Evolutionary conservation across 805 yeast genomes (phyloP), one percentile per base, ranked within the genome.

Genomic region (Teunomyces atbi): DNA sequence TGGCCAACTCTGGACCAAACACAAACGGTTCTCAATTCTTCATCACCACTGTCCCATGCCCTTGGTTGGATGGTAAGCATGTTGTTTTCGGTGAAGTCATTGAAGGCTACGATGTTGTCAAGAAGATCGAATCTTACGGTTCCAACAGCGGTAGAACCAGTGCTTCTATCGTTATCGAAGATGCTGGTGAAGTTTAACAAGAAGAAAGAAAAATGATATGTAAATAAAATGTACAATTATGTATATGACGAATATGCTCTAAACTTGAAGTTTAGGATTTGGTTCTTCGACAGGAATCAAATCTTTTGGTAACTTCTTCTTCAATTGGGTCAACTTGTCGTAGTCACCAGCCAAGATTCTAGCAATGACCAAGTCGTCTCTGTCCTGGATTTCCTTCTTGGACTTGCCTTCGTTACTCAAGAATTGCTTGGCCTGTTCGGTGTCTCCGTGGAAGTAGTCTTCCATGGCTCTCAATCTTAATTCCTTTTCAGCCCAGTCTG

Each of bases 1-100:
- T 89, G 96, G 96, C 96, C 53, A 89, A 89, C 59, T 86, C 92
- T 48, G 96, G 96, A 58, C 92, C 92, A 69, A 85, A 86, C 81
- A 86, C 96, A 66, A 89, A 89, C 66, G 94, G 96, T 19, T 86
- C 95, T 20, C 96, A 89, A 71, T 89, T 89, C 72, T 89, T 88
- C 75, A 83, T 89, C 65, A 86, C 95, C 59, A 85, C 91, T 45
- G 89, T 53, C n/a, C 57, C 57, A 32, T 59, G 62, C 47, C 60
- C 61, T 35, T 59, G 64, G 64, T 59, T 59, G 51, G 61, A 59
- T 34, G 64, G 64, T 27, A 57, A 54, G 38, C 64, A 59, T 52
- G 57, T 55, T 47, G 64, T 59, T 30, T 59, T 59, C 33, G 64
- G 64, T 36, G 64, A 59, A 51, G 64, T 59, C 26, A 52, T 52